Conservation (phyloP, 192 early-diverging fungal species). For the Coemansia sp. region DNA sequence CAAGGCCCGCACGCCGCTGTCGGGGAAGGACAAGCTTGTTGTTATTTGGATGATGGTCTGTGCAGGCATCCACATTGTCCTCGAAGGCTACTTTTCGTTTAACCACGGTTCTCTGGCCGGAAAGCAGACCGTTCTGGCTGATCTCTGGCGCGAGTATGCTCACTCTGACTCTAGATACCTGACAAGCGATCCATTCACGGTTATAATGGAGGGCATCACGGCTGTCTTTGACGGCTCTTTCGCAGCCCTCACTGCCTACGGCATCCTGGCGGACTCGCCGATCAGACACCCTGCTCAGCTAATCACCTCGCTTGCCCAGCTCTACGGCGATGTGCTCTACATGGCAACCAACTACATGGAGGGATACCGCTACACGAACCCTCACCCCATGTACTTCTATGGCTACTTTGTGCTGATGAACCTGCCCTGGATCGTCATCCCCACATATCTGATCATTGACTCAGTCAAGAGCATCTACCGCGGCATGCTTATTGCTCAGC, state of each 20-base stretch:
- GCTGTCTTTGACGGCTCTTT: constrained; percentile 70
- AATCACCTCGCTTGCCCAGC: constrained; percentile 63
- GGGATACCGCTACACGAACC: constrained; percentile 64
- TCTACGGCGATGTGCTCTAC: constrained; percentile 84
- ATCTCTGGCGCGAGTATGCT: constrained; percentile 92
- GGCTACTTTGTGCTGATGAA: constrained; percentile 89
- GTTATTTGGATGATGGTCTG: constrained; percentile 84
- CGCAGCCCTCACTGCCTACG: constrained; percentile 56
- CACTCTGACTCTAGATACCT: constrained; percentile 86
- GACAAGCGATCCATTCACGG: constrained; percentile 74
- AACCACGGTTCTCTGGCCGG: constrained; percentile 67
- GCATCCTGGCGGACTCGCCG: constrained; percentile 56
- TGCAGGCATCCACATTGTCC: constrained; percentile 73
- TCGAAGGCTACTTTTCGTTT: constrained; percentile 85
- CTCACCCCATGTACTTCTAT: constrained; percentile 81
- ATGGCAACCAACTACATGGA: constrained; percentile 68
- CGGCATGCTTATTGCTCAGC: constrained; percentile 54
- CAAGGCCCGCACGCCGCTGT: constrained; percentile 17
- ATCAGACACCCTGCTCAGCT: constrained; percentile 59
- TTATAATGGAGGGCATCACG: constrained; percentile 85
- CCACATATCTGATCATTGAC: constrained; percentile 53
- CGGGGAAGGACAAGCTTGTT: constrained; percentile 50
- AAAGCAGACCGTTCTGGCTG: constrained; percentile 61
- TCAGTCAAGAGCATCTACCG: constrained; percentile 53
- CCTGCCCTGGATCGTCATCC: constrained; percentile 78